Evolutionary conservation across 1,139 yeast genomes (phyloP), one percentile per base, ranked within the genome.

Genomic region (Geotrichum australiense): DNA sequence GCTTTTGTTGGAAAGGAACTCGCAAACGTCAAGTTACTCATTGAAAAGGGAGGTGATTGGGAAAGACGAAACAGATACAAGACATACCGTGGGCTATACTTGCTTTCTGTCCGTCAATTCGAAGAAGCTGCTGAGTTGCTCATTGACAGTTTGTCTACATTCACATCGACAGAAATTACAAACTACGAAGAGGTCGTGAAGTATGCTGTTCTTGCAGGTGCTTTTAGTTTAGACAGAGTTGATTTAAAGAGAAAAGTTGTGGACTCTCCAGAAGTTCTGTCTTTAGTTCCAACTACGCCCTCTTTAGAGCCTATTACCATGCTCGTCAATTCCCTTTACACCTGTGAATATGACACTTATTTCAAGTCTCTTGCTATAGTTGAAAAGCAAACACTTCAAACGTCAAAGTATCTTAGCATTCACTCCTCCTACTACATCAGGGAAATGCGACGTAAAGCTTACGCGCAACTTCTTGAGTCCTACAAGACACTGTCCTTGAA

Each of bases 31-130:
- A 78, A 82, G 57, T 60, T 68, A 33, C 53, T 85, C 58, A 86
- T 91, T 56, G 98, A 91, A 56, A 82, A 86, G 57, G 98, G 98
- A 41, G 98, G 98, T 47, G 99, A 91, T 62, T 91, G 99, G 98
- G 98, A 93, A 65, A 84, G 98, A 63, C 78, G 96, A 58, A 91
- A 93, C 66, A 71, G 96, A 54, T 86, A 76, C 69, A 91, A 93
- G 67, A 86, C 97, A 5, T 93, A 91, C 65, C 67, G 76, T 49
- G 98, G 98, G 18, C 73, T 91, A 42, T 85, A 85, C 61, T 69
- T 77, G 39, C 67, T 91, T 72, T 83, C 95, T 12, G 80, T 91
- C 21, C 77, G 99, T 56, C 79, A 86, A 56, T 93, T 93, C 57
- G 68, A 68, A 24, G 94, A 85, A 53, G 96, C 94, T 1, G 78